Base-by-base conservation (phyloP, 805 yeast genomes). In the Hanseniaspora guilliermondii region DNA sequence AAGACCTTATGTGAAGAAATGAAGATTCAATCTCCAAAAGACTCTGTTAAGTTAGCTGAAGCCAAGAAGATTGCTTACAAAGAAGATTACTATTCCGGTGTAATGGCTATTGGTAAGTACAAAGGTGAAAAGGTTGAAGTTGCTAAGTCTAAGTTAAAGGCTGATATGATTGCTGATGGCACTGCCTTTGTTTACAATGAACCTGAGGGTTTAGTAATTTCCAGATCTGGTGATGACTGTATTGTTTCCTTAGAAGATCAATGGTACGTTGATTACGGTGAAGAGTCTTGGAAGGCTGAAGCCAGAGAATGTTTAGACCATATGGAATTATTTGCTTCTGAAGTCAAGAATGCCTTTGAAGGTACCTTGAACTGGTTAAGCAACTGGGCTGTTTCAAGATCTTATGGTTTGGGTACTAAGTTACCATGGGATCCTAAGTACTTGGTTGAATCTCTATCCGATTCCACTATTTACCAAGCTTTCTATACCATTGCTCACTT, bases 231-330 rank as follows among this genome's bases (percentile, higher is more conserved):
- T 61, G 98, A 93, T 68, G 87, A 82, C 57, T 93, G 98, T 77
- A 82, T 91, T 63, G 98, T 93, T 40, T 87, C 97, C 6, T 78
- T 93, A 52, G 97, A 94, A 72, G 97, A 93, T 71, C 98, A 93
- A 75, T 93, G 98, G 98, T 93, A 80, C 70, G 78, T 87, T 63
- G 97, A 93, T 68, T 93, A 93, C 65, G 98, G 98, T 76, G 98
- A 93, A 77, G 87, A 79, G 61, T 61, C 71, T 16, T 93, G 98
- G 98, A 86, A 85, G 66, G 70, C 74, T 16, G 79, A 78, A 66
- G 94, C 96, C 53, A 71, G 81, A 59, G 93, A 84, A 62, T 84
- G 95, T 68, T 76, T 93, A 58, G 76, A 75, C 47, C 67, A 70
- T 57, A 82, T 93, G 91, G 78, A 85, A 67, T 77, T 89, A 11